Conservation (phyloP, 2,329 filamentous ascomycete species). For the Aspergillus aculeatinus region DNA sequence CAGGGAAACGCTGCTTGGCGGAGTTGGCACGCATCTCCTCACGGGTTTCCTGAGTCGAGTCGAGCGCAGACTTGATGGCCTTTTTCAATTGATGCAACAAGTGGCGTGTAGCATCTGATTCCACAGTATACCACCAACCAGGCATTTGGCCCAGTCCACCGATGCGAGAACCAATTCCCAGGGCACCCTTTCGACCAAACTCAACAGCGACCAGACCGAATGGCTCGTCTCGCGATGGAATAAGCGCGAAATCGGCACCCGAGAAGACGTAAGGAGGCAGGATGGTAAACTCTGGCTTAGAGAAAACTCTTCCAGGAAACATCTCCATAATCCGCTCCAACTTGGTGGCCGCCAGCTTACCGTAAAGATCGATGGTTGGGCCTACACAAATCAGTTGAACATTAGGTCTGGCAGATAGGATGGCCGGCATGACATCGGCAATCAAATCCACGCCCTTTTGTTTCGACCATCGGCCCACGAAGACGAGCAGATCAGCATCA, state of each 20-base stretch:
- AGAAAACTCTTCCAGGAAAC: conserved; percentile 64
- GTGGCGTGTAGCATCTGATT: conserved; percentile 62
- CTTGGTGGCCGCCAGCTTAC: conserved; percentile 65
- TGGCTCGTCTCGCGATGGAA: conserved; percentile 66
- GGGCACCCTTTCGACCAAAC: conserved; percentile 65
- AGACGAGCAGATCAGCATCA: conserved; percentile 64
- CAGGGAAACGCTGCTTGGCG: conserved; percentile 64
- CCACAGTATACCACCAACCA: conserved; percentile 69
- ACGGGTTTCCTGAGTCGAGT: conserved; percentile 54
- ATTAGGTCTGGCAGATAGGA: conserved; percentile 59
- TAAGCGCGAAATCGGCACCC: conserved; percentile 65
- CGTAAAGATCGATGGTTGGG: conserved; percentile 65
- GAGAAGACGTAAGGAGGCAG: conserved; percentile 65
- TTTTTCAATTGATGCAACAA: conserved; percentile 63
- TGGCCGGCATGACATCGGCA: conserved; percentile 64
- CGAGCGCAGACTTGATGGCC: conserved; percentile 60
- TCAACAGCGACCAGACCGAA: conserved; percentile 68
- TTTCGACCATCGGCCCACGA: conserved; percentile 66
- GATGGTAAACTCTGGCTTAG: conserved; percentile 66
- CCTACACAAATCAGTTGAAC: conserved; percentile 63
- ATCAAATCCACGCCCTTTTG: conserved; percentile 68
- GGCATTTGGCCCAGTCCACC: conserved; percentile 67
- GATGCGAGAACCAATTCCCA: conserved; percentile 64
- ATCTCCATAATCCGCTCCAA: conserved; percentile 62
- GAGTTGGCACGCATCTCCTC: conserved; percentile 64